Percentiles rank a stretch among this genome's conserved stretches.
phyloP scores from a whole-genome alignment of 2,329 filamentous ascomycete genomes.

The Fusarium buxicola region DNA sequence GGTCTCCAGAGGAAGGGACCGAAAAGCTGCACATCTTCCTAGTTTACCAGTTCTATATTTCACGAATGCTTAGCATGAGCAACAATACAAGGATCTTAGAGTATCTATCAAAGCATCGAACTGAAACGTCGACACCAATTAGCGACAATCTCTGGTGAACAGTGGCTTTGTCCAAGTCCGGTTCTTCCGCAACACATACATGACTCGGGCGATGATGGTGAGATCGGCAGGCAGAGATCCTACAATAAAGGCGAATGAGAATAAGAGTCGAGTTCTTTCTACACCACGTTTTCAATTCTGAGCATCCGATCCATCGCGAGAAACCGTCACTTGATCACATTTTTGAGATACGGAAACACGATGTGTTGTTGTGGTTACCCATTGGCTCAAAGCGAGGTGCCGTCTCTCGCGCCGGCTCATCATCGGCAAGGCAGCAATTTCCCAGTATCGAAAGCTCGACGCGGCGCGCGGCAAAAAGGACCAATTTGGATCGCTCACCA shows the following conservation, averaged over 20 bases:
- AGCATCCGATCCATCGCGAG: constrained; percentile 1
- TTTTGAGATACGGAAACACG: constrained; percentile 20
- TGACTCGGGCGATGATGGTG: background rate
- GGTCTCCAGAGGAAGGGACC: background rate
- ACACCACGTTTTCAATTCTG: constrained; percentile 1
- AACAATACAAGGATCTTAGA: background rate
- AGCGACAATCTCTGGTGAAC: background rate
- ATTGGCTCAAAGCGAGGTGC: constrained; percentile 21
- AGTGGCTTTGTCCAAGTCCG: background rate
- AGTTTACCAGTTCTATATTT: background rate
- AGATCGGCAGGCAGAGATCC: background rate
- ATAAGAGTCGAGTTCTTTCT: background rate
- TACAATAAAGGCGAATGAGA: background rate
- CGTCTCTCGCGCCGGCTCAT: constrained; percentile 43
- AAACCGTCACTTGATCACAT: constrained; percentile 10
- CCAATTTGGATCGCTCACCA: constrained; percentile 38
- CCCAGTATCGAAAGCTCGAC: constrained; percentile 30
- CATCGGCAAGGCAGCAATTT: constrained; percentile 42
- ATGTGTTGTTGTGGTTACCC: constrained; percentile 22
- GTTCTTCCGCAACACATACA: background rate
- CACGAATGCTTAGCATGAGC: background rate
- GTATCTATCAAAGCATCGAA: background rate
- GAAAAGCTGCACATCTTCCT: background rate
- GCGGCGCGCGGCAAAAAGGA: constrained; percentile 43
- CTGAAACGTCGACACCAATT: background rate